Conservation (phyloP, 352 stramenopile genomes). For the Phytophthora agathidicida region DNA sequence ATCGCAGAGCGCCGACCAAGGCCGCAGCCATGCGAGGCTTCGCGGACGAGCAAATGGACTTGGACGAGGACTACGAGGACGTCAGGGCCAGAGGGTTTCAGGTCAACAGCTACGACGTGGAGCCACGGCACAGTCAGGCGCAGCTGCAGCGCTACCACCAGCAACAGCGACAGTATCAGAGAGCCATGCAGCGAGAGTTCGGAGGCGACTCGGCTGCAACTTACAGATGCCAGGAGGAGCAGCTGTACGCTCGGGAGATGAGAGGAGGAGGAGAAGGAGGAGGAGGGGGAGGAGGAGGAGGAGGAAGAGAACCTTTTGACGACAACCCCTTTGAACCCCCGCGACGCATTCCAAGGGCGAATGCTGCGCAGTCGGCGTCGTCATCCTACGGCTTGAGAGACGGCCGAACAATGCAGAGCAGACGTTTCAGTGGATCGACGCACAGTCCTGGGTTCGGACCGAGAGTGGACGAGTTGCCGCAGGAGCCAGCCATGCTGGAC, state of each 20-base stretch:
- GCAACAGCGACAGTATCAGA: constrained; percentile 45
- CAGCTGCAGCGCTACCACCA: constrained; percentile 48
- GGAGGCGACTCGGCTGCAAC: constrained; percentile 8
- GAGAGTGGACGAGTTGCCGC: constrained; percentile 20
- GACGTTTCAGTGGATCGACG: constrained; percentile 12
- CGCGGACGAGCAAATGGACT: constrained; percentile 9
- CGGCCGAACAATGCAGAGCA: background rate
- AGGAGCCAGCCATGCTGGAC: constrained; percentile 30
- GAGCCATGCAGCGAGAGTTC: constrained; percentile 27
- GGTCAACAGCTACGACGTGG: constrained; percentile 35
- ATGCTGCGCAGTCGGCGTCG: constrained; percentile 21
- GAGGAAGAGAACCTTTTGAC: constrained; percentile 5
- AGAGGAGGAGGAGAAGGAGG: no score
- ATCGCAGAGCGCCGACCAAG: constrained; percentile 12
- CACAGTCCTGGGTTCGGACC: constrained; percentile 12
- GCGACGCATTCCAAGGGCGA: constrained; percentile 48
- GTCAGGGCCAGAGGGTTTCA: constrained; percentile 21
- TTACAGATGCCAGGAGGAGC: constrained; percentile 31
- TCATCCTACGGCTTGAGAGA: constrained; percentile 18
- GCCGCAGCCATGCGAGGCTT: background rate
- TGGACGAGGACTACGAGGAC: constrained; percentile 21
- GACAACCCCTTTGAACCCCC: constrained; percentile 20
- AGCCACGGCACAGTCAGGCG: constrained; percentile 37
- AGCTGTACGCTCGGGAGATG: constrained; percentile 25
- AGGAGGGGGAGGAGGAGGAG: no score